Base-by-base conservation (phyloP, 306 rosid genomes). In the Crataegus laevigata region DNA sequence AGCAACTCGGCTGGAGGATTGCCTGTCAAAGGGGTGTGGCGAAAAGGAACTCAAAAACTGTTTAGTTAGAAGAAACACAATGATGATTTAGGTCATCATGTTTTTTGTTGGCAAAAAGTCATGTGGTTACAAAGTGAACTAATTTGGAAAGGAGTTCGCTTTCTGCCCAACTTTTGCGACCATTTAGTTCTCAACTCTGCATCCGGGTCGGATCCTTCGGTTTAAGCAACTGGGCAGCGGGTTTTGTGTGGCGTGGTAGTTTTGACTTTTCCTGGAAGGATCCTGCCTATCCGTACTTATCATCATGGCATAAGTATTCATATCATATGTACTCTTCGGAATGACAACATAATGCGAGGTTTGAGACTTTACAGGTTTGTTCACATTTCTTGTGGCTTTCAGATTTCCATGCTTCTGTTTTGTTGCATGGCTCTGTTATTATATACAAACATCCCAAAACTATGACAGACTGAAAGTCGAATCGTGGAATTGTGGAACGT, bases 1-100 rank as follows among this genome's bases (percentile, higher is more conserved):
- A 63, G 64, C 42, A 73, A 86, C 77, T 63, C 81, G 15, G 24
- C 76, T 13, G 91, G 87, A 75, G 96, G 87, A 67, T 80, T 83
- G 69, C 96, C 98, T 43, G 93, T 84, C 8, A 88, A 87, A 26
- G 97, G 98, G 68, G 99, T 94, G 54, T 94, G 99, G 99, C 81
- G 86, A 75, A 92, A 91, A 22, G 96, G 93, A 29, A 92, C 83
- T 36, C 86, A 87, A 1, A 92, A 71, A 73, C 92, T 94, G 18
- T 82, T 82, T 78, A 60, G 82, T 42, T 82, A 77, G 67, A 30
- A 59, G 22, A 43, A 51, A 29, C 34, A 15, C 70, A 21, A 5
- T 25, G 32, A 19, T 47, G 63, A 9, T 15, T 61, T 63, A 22
- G 25, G 68, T 61, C 17, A 30, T 63, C 30, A 26, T n/a, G 17